Percentiles rank a stretch among this genome's conserved stretches.
phyloP scores from a whole-genome alignment of 192 early-diverging fungal species.

The Polychytrium aggregatum region DNA sequence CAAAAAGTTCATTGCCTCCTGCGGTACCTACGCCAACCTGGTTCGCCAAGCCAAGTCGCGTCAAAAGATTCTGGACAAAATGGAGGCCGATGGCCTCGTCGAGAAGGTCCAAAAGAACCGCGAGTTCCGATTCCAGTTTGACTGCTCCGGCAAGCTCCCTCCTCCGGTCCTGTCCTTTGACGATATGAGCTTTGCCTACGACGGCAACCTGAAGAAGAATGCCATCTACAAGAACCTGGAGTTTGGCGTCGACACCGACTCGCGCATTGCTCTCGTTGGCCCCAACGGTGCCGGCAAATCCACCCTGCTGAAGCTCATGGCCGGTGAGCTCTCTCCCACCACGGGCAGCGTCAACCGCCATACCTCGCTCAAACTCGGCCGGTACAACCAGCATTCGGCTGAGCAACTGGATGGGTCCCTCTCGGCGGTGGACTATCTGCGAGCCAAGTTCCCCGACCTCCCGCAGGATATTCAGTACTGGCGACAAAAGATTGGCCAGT shows the following conservation, averaged over 20 bases:
- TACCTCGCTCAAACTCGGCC: slow-evolving; percentile 84
- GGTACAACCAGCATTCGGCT: slow-evolving; percentile 95
- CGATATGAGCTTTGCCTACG: slow-evolving; percentile 88
- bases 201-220: slow-evolving; percentile 63
- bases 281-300: slow-evolving; percentile 82
- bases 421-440: slow-evolving; percentile 86
- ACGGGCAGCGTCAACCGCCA: slow-evolving; percentile 80
- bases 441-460: slow-evolving; percentile 66
- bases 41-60: slow-evolving; percentile 96
- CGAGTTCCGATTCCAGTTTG: slow-evolving; percentile 82
- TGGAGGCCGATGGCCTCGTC: slow-evolving; percentile 96
- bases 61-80: slow-evolving; percentile 99
- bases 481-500: slow-evolving; percentile 84
- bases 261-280: slow-evolving; percentile 93
- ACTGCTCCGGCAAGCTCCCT: slow-evolving; percentile 74
- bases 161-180: slow-evolving; percentile 91
- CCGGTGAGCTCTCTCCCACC: slow-evolving; percentile 72
- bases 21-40: slow-evolving; percentile 99
- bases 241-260: slow-evolving; percentile 95
- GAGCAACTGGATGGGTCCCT: slow-evolving; percentile 87
- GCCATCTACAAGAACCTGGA: slow-evolving; percentile 84
- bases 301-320: slow-evolving; percentile 96
- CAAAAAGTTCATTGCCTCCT: slow-evolving; percentile 96
- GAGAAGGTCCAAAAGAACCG: slow-evolving; percentile 78
- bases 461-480: slow-evolving; percentile 79